These are phyloP conservation scores for Colletotrichum lini DNA, from an alignment of 2,329 filamentous ascomycete species.

Conservation along the genomic window DNA sequence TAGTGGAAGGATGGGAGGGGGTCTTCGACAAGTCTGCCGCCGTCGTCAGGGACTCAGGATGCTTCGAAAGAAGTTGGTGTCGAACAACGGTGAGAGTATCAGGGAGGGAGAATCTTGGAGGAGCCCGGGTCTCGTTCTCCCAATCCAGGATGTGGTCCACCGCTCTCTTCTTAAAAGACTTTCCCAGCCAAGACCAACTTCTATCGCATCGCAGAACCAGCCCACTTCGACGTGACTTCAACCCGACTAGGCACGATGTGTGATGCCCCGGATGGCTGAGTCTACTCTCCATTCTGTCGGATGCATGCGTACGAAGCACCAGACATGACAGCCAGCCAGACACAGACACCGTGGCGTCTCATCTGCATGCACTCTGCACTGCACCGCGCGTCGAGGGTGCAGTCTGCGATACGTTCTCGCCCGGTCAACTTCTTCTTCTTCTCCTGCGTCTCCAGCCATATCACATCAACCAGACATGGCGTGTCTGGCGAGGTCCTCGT, in stretches of 20 bases:
- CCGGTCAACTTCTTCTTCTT: slow-evolving; percentile 1
- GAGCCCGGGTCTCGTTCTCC: slow-evolving; percentile 12
- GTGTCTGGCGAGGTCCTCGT: neutral
- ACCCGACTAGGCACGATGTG: slow-evolving; percentile 9
- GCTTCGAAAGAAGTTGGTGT: too few species aligned
- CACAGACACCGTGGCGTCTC: neutral
- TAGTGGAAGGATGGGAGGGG: neutral
- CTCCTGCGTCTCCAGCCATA: neutral
- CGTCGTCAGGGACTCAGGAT: slow-evolving; percentile 8
- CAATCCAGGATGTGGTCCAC: slow-evolving; percentile 15
- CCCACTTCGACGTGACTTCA: neutral
- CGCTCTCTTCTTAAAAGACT: slow-evolving; percentile 11
- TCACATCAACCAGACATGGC: too few species aligned
- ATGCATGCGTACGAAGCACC: slow-evolving; percentile 18
- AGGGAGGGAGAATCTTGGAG: neutral
- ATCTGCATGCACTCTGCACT: neutral
- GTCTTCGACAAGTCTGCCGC: neutral
- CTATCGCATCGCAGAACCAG: neutral
- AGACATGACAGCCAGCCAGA: neutral
- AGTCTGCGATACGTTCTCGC: neutral
- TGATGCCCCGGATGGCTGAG: neutral
- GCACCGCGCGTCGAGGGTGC: neutral
- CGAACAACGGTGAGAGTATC: neutral
- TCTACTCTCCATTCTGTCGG: slow-evolving; percentile 12
- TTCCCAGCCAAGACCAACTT: neutral